These are phyloP conservation scores for Eimeria maxima DNA, from an alignment of 169 alveolate species.

Conservation along the genomic window DNA sequence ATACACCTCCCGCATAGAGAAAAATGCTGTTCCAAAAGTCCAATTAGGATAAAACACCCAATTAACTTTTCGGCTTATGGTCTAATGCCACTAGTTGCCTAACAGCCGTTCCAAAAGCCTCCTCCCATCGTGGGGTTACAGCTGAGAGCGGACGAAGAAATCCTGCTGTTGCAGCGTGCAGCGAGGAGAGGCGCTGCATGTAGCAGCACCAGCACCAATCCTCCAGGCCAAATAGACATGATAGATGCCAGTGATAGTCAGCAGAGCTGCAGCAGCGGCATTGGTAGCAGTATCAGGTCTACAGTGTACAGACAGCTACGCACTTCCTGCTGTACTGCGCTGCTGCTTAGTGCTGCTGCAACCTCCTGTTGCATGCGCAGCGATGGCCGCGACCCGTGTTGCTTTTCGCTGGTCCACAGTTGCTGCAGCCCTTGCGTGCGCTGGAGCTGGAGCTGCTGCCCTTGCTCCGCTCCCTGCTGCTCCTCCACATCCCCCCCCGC, in stretches of 20 bases:
- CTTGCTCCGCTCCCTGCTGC: not conserved
- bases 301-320: constrained; percentile 52
- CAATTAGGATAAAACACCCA: not conserved
- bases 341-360: constrained; percentile 40
- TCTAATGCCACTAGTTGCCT: not conserved
- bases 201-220: not conserved
- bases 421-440: constrained; percentile 2
- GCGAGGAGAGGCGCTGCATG: not conserved
- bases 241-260: not conserved
- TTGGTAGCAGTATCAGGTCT: constrained; percentile 10
- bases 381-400: constrained; percentile 58
- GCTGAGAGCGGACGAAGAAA: not conserved
- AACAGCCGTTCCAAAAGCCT: not conserved
- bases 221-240: not conserved
- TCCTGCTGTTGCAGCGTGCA: not conserved
- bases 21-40: too few species aligned
- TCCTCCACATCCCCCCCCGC: not conserved
- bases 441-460: not conserved
- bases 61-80: not conserved
- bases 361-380: constrained; percentile 58
- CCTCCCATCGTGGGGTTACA: too few species aligned
- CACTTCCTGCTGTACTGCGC: constrained; percentile 38
- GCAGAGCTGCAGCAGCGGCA: constrained; percentile 46
- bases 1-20: too few species aligned
- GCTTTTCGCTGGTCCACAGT: constrained; percentile 59